Conservation (phyloP, 1,139 yeast species). For the Blastobotrys buckinghamii region DNA sequence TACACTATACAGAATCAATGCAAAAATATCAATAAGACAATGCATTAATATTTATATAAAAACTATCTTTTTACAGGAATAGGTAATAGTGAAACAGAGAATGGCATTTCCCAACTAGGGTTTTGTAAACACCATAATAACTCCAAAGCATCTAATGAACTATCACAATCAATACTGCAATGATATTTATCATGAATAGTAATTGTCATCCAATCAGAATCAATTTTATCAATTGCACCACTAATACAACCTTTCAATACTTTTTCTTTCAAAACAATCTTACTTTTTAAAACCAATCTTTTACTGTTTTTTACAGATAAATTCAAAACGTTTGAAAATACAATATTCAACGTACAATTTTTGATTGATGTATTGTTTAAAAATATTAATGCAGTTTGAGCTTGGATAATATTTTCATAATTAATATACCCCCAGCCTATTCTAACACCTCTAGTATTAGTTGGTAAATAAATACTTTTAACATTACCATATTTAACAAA, state of each 20-base stretch:
- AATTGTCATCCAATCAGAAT: too few species aligned
- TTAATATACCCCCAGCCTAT: conserved; percentile 22
- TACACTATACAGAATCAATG: too few species aligned
- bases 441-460: conserved; percentile 2
- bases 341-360: not conserved
- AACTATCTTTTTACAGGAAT: not conserved
- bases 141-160: not conserved
- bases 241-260: not conserved
- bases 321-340: not conserved
- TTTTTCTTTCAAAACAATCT: not conserved
- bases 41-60: too few species aligned
- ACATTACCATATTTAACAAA: conserved; percentile 57
- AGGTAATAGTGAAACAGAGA: not conserved
- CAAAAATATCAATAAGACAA: too few species aligned
- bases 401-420: conserved; percentile 6
- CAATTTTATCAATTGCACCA: too few species aligned
- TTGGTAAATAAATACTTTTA: conserved; percentile 45
- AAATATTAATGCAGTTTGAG: conserved; percentile 10
- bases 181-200: not conserved
- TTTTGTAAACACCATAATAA: not conserved
- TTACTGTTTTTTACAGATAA: not conserved
- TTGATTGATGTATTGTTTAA: conserved; percentile 4
- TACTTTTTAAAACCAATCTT: not conserved
- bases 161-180: not conserved
- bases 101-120: not conserved